Conservation (phyloP, 106 monocot species). For the Acorus gramineus region DNA sequence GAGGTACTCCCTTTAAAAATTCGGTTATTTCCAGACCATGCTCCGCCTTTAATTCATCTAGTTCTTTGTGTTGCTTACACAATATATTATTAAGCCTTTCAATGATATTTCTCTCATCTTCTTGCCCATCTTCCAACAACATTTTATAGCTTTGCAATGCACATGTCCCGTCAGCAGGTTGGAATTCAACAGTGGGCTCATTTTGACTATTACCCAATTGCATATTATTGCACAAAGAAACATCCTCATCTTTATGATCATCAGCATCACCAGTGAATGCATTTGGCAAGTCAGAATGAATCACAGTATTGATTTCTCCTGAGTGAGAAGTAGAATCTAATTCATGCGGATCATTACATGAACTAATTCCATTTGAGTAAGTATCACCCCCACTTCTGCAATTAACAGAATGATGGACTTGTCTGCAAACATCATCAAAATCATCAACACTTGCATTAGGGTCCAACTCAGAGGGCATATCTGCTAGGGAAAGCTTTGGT, state of each 20-base stretch:
- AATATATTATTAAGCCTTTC: constrained; percentile 25
- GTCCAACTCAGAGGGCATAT: constrained; percentile 8
- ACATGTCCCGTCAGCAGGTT: not conserved
- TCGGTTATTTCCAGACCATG: constrained; percentile 32
- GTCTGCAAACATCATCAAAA: constrained; percentile 1
- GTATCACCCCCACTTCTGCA: not conserved
- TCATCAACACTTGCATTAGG: constrained; percentile 2
- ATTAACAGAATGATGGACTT: too few species aligned
- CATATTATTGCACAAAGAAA: too few species aligned
- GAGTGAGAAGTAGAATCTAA: not conserved
- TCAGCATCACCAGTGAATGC: too few species aligned
- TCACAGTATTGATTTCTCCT: too few species aligned
- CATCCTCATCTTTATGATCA: too few species aligned
- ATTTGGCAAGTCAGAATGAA: too few species aligned
- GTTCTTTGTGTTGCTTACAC: constrained; percentile 41
- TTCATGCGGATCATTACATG: not conserved
- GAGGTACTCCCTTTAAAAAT: constrained; percentile 31
- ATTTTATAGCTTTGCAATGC: too few species aligned
- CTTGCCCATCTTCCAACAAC: constrained; percentile 11
- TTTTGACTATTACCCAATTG: not conserved
- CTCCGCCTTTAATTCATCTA: constrained; percentile 39
- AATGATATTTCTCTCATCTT: constrained; percentile 8
- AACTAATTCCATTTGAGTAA: not conserved
- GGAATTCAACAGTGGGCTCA: not conserved
- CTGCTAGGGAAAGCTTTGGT: not conserved